Evolutionary conservation across 2,329 filamentous ascomycete genomes (phyloP), one percentile per base, ranked within the genome.

Genomic region (Penicillium paneum): DNA sequence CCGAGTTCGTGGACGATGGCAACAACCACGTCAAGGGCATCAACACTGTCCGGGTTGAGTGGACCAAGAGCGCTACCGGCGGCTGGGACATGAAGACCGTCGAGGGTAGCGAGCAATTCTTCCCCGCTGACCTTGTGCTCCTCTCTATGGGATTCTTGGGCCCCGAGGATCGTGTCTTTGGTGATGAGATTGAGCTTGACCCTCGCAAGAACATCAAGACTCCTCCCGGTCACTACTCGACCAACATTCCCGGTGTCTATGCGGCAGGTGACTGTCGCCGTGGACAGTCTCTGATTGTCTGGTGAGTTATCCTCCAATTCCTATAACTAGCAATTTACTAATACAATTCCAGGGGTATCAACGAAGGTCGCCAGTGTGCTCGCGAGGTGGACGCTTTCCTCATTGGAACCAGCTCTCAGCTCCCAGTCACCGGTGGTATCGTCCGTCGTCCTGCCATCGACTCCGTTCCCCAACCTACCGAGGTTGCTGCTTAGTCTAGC

Each of bases 11-110:
- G 57, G 90, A 92, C 62, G 91, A 96, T 66, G 92, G 91, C 58
- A 84, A 77, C 46, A 92, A 92, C 71, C 87, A 88, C 62, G 91
- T 97, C 70, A 95, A 91, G 81, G 93, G 93, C 60, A 96, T 97
- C 81, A 96, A 94, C 77, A 96, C 91, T 40, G 85, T 94, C 55
- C 91, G 93, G 51, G 92, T 97, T 40, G 92, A 97, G 74, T 97
- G 93, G 93, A 94, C 91, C 65, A 94, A 92, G 81, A 90, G 86
- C 50, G 82, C 90, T 28, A 87, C 84, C 58, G 92, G 92, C 62
- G 92, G 92, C 41, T 97, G 93, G 93, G 93, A 97, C 76, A 97
- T 97, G 91, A 96, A 96, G 83, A 93, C 96, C 74, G 82, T 96
- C 31, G 92, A 96, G 63, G 91, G 90, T 35, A 93, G 89, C 58